Evolutionary conservation across 345 rosid genomes (phyloP), one percentile per base, ranked within the genome.

Genomic region (Kernera saxatilis): DNA sequence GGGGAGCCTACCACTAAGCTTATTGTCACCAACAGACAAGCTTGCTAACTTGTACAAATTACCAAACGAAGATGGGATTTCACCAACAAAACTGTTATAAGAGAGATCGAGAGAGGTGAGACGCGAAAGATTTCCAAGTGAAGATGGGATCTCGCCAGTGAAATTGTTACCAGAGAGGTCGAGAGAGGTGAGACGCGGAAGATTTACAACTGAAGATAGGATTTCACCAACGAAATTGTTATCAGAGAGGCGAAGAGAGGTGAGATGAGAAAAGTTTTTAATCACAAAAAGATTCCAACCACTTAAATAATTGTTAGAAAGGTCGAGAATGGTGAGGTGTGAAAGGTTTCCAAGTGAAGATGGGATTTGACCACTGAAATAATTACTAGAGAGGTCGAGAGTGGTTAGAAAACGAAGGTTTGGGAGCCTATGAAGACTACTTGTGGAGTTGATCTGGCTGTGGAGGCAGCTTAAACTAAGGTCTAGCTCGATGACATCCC

Each of bases 401-500:
- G 10, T 30, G 33, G 7, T 5, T 30, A 32, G 35, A 8, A 8
- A 32, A 32, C 3, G 35, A 32, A 32, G 1, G 35, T 6, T 32
- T 1, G 6, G 10, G 14, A 54, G 36, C 1, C 5, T 49, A 1
- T 40, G 32, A 41, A 21, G 10, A 6, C 14, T 14, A n/a, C n/a
- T n/a, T n/a, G n/a, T n/a, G n/a, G n/a, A n/a, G n/a, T n/a, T n/a
- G n/a, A n/a, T n/a, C n/a, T n/a, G n/a, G 21, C 70, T 58, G 0
- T 13, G 3, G 45, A 65, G 70, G 26, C 13, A 23, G 58, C 58
- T 30, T 21, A 1, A 5, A 13, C 19, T 21, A 36, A 65, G 70
- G 45, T 65, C 29, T 29, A 64, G n/a, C 19, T 5, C 58, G 1
- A 49, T 21, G 32, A 65, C 70, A 8, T 32, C 18, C 10, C 70